These are phyloP conservation scores for Pecoramyces ruminantium DNA, from an alignment of 192 early-diverging fungal species.

Conservation along the genomic window DNA sequence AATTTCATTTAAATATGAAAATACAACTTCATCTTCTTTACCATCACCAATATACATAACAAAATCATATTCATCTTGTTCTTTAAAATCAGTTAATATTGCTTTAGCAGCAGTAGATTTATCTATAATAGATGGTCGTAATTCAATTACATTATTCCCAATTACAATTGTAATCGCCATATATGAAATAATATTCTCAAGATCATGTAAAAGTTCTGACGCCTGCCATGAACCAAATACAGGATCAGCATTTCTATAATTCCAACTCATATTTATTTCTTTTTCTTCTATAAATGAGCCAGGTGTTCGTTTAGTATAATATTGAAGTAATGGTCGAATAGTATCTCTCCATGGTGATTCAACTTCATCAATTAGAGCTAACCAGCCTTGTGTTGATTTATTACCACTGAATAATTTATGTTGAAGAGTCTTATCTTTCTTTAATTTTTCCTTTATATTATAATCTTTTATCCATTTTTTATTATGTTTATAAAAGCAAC, in stretches of 20 bases:
- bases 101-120: background rate
- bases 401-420: constrained; percentile 12
- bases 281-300: constrained; percentile 62
- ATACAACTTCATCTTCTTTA: background rate
- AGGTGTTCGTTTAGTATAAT: constrained; percentile 37
- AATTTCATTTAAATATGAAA: background rate
- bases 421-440: constrained; percentile 27
- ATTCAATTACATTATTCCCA: background rate
- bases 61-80: background rate
- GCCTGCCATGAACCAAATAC: constrained; percentile 60
- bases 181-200: background rate
- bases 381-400: constrained; percentile 39
- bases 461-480: constrained; percentile 12
- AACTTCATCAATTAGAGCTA: background rate
- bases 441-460: background rate
- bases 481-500: constrained; percentile 46
- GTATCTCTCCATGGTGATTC: background rate
- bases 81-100: background rate
- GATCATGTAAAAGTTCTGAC: constrained; percentile 21
- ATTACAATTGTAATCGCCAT: background rate
- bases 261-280: constrained; percentile 59
- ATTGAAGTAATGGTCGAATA: background rate
- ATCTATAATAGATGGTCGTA: background rate
- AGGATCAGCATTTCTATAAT: constrained; percentile 40
- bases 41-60: background rate